Percentiles rank a stretch among this genome's conserved stretches.
phyloP scores from a whole-genome alignment of 176 grass and related monocot species.

The Musa troglodytarum region DNA sequence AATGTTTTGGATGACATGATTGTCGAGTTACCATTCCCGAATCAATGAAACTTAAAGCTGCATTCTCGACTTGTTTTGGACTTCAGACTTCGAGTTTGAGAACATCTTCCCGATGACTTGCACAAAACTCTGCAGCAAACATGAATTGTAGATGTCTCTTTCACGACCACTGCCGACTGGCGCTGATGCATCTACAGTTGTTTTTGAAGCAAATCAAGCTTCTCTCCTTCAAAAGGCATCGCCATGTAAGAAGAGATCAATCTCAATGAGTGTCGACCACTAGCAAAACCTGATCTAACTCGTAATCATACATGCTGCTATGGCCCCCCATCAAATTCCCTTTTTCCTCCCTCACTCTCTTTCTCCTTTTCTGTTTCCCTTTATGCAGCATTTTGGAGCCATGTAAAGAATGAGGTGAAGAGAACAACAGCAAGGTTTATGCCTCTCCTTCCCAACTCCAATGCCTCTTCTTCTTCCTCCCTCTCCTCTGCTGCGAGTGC shows the following conservation, averaged over 20 bases:
- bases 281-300: neutral
- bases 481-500: neutral
- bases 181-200: neutral
- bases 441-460: neutral
- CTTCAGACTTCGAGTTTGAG: no score
- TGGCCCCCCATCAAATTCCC: neutral
- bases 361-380: constrained; percentile 1
- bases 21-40: no score
- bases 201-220: neutral
- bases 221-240: neutral
- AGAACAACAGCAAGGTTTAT: neutral
- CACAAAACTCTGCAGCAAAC: neutral
- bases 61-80: no score
- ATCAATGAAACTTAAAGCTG: no score
- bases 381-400: neutral
- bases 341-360: neutral
- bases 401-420: neutral
- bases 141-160: neutral
- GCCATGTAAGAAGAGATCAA: neutral
- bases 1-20: no score
- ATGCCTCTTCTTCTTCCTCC: neutral
- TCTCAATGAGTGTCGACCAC: neutral
- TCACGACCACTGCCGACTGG: neutral
- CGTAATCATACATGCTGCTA: neutral
- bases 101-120: no score